phyloP scores from a whole-genome alignment of 495 filamentous ascomycete genomes.

The Penicillium ucsense region DNA sequence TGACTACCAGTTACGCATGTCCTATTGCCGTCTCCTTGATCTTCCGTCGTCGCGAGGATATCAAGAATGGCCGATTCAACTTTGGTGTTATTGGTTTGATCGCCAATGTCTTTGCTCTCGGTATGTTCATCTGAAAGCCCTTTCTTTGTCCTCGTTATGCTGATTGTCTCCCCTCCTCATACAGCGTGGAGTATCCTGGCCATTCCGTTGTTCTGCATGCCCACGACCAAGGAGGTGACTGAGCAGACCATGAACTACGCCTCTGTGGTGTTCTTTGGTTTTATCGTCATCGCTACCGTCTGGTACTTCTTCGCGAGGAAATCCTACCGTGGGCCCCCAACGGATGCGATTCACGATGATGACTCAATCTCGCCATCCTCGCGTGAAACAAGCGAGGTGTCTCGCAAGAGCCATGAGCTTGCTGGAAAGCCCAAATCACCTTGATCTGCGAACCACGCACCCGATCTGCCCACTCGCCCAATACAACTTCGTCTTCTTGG shows the following conservation, averaged over 20 bases:
- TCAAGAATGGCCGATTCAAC: conserved; percentile 45
- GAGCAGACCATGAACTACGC: conserved; percentile 43
- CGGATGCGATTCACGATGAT: conserved; percentile 11
- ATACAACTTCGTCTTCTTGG: background rate
- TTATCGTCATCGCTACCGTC: conserved; percentile 38
- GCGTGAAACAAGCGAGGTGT: conserved; percentile 7
- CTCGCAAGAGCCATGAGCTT: background rate
- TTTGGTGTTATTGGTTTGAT: conserved; percentile 46
- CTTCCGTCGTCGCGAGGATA: conserved; percentile 38
- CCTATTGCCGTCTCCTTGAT: conserved; percentile 44
- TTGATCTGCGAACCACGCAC: background rate
- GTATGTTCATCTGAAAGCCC: conserved; percentile 26
- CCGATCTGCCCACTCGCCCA: background rate
- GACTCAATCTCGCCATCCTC: conserved; percentile 2
- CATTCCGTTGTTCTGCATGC: conserved; percentile 44
- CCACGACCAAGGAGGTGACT: conserved; percentile 25
- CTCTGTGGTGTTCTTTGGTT: conserved; percentile 47
- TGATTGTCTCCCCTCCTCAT: background rate
- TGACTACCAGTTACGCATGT: conserved; percentile 45
- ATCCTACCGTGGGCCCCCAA: conserved; percentile 22
- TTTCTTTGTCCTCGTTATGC: background rate
- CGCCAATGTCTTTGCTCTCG: conserved; percentile 42
- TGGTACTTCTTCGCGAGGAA: conserved; percentile 56
- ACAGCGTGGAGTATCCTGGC: conserved; percentile 50
- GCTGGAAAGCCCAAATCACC: conserved; percentile 2